These are phyloP conservation scores for Populus hybrid DNA, from an alignment of 441 rosid species.

Conservation along the genomic window DNA sequence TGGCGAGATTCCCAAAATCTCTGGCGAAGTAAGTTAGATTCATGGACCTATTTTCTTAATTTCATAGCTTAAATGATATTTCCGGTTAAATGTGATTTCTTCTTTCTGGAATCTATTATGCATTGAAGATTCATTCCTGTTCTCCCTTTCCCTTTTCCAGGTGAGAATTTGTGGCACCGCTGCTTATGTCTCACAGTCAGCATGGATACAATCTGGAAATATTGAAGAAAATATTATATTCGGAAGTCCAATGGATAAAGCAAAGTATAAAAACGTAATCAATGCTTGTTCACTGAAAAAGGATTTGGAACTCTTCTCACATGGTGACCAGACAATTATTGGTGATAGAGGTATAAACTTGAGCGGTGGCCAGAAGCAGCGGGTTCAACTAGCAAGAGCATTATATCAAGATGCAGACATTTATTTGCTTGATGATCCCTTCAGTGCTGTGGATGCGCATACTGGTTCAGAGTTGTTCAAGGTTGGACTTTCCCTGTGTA, in stretches of 20 bases:
- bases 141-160: conserved; percentile 29
- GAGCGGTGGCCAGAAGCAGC: conserved; percentile 1
- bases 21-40: conserved; percentile 84
- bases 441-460: conserved; percentile 99
- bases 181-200: conserved; percentile 98
- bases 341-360: conserved; percentile 47
- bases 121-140: conserved; percentile 8
- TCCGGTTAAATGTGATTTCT: conserved; percentile 3
- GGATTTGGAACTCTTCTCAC: conserved; percentile 95
- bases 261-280: conserved; percentile 81
- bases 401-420: conserved; percentile 98
- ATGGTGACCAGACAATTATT: conserved; percentile 96
- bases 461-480: conserved; percentile 94
- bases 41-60: conserved; percentile 13
- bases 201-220: conserved; percentile 99
- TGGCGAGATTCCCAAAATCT: conserved; percentile 92
- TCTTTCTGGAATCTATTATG: neutral
- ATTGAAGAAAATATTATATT: conserved; percentile 98
- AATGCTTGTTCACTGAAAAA: conserved; percentile 95
- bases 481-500: conserved; percentile 43
- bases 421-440: conserved; percentile 96
- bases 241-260: conserved; percentile 95
- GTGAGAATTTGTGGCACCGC: conserved; percentile 90
- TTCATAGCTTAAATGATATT: neutral
- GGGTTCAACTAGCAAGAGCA: conserved; percentile 99